A percentile compares a stretch with the other conserved stretches of the same genome.
Conservation (phyloP, 768 basidiomycete species). For the Phlebiopsis flavidoalba region DNA sequence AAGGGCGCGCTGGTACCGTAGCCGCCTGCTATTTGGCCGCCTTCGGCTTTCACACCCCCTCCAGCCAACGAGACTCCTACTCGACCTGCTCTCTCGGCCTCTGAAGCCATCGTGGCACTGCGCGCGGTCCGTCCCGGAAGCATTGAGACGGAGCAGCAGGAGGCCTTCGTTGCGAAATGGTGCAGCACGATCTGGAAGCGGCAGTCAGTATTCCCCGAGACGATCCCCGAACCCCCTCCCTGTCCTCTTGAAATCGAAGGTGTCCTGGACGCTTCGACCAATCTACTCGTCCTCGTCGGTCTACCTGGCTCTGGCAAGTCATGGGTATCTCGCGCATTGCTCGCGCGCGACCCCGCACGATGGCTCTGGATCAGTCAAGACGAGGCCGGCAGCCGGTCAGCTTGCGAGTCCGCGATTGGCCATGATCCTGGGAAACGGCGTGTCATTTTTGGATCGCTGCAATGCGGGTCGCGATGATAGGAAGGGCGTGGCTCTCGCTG, state of each 20-base stretch:
- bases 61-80: conserved; percentile 27
- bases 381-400: conserved; percentile 42
- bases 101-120: conserved; percentile 41
- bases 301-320: conserved; percentile 61
- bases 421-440: conserved; percentile 27
- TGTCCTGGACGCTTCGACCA: conserved; percentile 26
- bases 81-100: conserved; percentile 43
- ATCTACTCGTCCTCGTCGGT: conserved; percentile 53
- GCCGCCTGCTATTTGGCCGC: conserved; percentile 56
- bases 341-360: conserved; percentile 36
- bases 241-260: conserved; percentile 43
- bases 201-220: conserved; percentile 42
- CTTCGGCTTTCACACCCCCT: conserved; percentile 46
- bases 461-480: conserved; percentile 46
- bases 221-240: conserved; percentile 46
- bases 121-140: conserved; percentile 51
- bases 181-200: conserved; percentile 56
- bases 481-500: conserved; percentile 43
- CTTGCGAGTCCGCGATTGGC: conserved; percentile 49
- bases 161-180: conserved; percentile 53
- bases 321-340: conserved; percentile 44
- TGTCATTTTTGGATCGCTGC: conserved; percentile 52
- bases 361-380: conserved; percentile 54
- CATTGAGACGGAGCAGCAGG: conserved; percentile 52
- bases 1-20: conserved; percentile 57